Evolutionary conservation across 2,329 filamentous ascomycete species (phyloP).

Genomic region (Colletotrichum chrysophilum): DNA sequence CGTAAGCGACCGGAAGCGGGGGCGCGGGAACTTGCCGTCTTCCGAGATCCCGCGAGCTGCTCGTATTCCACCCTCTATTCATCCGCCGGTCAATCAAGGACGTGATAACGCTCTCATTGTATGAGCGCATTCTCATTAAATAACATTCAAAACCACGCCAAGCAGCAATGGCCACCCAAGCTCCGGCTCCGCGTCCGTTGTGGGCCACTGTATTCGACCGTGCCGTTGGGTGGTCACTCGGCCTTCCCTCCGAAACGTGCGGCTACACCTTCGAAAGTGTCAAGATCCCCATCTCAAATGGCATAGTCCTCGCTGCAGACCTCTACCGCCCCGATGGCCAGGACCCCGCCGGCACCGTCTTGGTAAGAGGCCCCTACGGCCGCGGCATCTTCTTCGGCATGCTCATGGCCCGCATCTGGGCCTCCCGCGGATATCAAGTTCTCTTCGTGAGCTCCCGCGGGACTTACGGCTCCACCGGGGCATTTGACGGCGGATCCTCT

Average conservation of each 20-base stretch:
- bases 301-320: conserved; percentile 29
- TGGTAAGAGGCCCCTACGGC: conserved; percentile 23
- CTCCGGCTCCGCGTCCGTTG: neutral
- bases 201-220: neutral
- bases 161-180: neutral
- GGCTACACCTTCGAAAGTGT: conserved; percentile 6
- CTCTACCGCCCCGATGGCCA: conserved; percentile 24
- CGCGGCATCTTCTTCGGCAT: neutral
- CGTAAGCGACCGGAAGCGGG: neutral
- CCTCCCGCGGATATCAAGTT: conserved; percentile 27
- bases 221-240: neutral
- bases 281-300: conserved; percentile 19
- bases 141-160: neutral
- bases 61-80: neutral
- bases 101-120: neutral
- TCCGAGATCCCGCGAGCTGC: neutral
- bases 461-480: neutral
- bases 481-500: conserved; percentile 3
- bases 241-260: conserved; percentile 15
- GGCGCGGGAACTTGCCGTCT: neutral
- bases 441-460: conserved; percentile 25
- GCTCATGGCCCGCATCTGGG: conserved; percentile 18
- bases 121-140: too few species aligned
- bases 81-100: neutral
- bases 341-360: conserved; percentile 17